phyloP scores from a whole-genome alignment of 1,139 yeast species.

The Yamadazyma triangularis region DNA sequence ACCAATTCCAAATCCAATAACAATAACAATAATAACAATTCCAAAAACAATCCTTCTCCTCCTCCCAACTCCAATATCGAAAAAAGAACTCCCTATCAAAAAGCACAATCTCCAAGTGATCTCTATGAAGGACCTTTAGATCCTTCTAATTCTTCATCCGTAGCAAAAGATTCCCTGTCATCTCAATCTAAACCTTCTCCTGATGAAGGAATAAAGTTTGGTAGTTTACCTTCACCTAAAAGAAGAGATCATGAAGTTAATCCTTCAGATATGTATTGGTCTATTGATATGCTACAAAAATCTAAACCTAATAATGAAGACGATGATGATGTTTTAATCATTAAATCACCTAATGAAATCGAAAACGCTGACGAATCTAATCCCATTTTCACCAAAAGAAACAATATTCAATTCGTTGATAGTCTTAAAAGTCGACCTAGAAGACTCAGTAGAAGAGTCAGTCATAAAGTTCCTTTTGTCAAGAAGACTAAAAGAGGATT shows the following conservation, averaged over 20 bases:
- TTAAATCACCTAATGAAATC: conserved; percentile 75
- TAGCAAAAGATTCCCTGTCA: not conserved
- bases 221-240: conserved; percentile 35
- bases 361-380: conserved; percentile 28
- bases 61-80: not conserved
- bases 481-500: conserved; percentile 12
- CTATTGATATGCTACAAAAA: conserved; percentile 70
- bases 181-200: conserved; percentile 12
- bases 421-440: conserved; percentile 12
- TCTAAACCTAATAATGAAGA: conserved; percentile 8
- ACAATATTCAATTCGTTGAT: conserved; percentile 16
- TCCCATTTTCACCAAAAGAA: conserved; percentile 33
- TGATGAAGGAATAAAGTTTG: conserved; percentile 26
- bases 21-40: not conserved
- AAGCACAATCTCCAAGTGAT: not conserved
- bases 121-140: not conserved
- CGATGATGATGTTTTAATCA: conserved; percentile 58
- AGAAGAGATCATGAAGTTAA: conserved; percentile 49
- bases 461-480: conserved; percentile 19
- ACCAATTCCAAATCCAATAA: not conserved
- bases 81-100: not conserved
- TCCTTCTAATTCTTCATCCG: not conserved
- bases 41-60: not conserved
- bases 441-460: conserved; percentile 10
- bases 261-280: conserved; percentile 80